phyloP scores from a whole-genome alignment of 768 basidiomycete genomes.

The Obba rivulosa region DNA sequence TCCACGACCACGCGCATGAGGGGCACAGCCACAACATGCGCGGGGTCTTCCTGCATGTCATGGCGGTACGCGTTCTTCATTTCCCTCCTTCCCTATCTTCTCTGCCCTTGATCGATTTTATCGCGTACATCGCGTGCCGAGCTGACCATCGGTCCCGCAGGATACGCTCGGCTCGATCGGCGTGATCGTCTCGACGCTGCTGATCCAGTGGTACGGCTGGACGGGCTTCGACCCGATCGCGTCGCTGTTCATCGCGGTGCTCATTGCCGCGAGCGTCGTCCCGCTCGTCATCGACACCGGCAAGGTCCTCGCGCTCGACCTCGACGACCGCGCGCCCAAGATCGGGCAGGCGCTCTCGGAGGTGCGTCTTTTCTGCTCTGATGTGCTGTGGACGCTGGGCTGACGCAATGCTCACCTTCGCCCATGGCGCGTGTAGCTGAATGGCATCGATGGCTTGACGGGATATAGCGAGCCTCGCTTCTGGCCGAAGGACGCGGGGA shows the following conservation, averaged over 20 bases:
- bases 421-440: constrained; percentile 43
- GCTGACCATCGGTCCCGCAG: constrained; percentile 29
- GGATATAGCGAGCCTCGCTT: constrained; percentile 82
- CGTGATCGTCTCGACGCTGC: constrained; percentile 92
- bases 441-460: constrained; percentile 69
- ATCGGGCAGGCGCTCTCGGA: constrained; percentile 60
- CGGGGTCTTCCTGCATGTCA: constrained; percentile 95
- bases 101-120: neutral
- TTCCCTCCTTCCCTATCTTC: neutral
- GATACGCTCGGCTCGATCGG: constrained; percentile 97
- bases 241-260: constrained; percentile 88
- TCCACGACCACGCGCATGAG: constrained; percentile 49
- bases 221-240: constrained; percentile 99
- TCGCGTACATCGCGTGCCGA: neutral
- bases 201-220: constrained; percentile 97
- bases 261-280: constrained; percentile 94
- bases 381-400: neutral
- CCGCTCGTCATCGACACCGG: constrained; percentile 95
- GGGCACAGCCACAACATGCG: constrained; percentile 98
- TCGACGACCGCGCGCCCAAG: constrained; percentile 53
- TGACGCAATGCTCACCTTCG: neutral
- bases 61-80: constrained; percentile 63
- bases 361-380: constrained; percentile 34
- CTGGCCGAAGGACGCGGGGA: constrained; percentile 91
- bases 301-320: constrained; percentile 79